Percentiles rank a stretch among this genome's conserved stretches.
Conservation (phyloP, 495 filamentous ascomycete species). For the Aspergillus haitiensis region DNA sequence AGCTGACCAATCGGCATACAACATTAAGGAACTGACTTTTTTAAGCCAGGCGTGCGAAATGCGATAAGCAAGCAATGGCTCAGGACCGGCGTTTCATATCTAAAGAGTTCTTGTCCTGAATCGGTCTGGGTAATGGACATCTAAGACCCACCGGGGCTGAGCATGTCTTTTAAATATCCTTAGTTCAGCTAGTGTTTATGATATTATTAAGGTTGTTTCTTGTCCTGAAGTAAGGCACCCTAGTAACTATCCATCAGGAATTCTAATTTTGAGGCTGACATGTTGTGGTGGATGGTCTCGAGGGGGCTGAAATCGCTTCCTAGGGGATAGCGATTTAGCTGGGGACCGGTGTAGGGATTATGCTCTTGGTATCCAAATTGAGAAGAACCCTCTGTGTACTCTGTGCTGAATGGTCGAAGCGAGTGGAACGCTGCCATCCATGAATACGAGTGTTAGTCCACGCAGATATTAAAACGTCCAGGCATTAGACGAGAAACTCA, state of each 20-base stretch:
- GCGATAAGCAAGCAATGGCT: constrained; percentile 10
- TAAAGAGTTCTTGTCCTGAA: constrained; percentile 9
- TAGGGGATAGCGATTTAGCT: neutral
- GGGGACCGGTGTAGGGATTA: neutral
- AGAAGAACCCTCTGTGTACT: no score
- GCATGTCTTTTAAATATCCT: constrained; percentile 13
- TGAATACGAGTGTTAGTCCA: constrained; percentile 14
- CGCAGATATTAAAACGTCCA: constrained; percentile 1
- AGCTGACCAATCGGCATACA: constrained; percentile 16
- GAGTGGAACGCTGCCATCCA: neutral
- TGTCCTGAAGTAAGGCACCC: neutral
- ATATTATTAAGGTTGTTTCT: constrained; percentile 8
- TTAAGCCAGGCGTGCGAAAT: neutral
- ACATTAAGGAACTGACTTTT: neutral
- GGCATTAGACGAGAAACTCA: constrained; percentile 13
- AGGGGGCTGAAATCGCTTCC: constrained; percentile 8
- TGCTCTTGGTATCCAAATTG: neutral
- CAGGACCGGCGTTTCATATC: constrained; percentile 15
- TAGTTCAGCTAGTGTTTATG: constrained; percentile 2
- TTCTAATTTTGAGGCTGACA: constrained; percentile 17
- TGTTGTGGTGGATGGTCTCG: constrained; percentile 10
- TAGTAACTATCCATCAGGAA: neutral
- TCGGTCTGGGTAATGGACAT: constrained; percentile 1
- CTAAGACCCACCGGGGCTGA: constrained; percentile 16
- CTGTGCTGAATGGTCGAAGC: no score